A percentile compares a stretch with the other conserved stretches of the same genome.
Evolutionary conservation across 352 stramenopile species (phyloP).

Genomic region (Paralagenidium karlingii): DNA sequence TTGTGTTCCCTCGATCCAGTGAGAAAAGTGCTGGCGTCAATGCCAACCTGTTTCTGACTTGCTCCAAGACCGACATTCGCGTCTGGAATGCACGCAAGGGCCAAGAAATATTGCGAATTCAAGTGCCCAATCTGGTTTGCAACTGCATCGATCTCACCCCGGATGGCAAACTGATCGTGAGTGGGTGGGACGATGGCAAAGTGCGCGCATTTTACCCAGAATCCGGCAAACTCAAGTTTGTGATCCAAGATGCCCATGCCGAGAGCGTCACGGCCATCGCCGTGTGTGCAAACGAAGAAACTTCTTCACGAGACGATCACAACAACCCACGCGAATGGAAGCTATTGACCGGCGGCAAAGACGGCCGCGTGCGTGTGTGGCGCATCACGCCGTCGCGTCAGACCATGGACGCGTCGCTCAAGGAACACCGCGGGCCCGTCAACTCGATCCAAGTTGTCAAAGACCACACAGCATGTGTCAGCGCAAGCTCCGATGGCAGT

Average conservation of each 20-base stretch:
- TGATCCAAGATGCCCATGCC: conserved; percentile 93
- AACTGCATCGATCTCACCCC: conserved; percentile 86
- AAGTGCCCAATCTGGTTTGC: conserved; percentile 96
- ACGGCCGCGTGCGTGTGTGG: conserved; percentile 92
- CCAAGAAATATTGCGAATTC: conserved; percentile 93
- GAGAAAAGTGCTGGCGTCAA: conserved; percentile 54
- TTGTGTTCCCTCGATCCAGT: conserved; percentile 81
- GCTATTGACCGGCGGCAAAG: conserved; percentile 88
- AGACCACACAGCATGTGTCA: conserved; percentile 65
- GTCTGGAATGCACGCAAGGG: conserved; percentile 90
- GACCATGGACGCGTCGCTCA: conserved; percentile 90
- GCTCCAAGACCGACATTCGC: conserved; percentile 89
- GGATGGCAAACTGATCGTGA: conserved; percentile 86
- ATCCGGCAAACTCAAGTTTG: conserved; percentile 93
- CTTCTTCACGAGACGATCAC: conserved; percentile 8
- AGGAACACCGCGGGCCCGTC: conserved; percentile 91
- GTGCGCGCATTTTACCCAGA: conserved; percentile 95
- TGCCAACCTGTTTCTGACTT: conserved; percentile 92
- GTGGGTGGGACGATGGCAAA: conserved; percentile 94
- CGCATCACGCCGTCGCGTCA: conserved; percentile 85
- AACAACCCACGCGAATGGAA: conserved; percentile 50
- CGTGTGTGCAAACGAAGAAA: conserved; percentile 66
- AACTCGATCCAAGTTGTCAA: conserved; percentile 82
- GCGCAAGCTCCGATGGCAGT: conserved; percentile 67
- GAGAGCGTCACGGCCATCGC: conserved; percentile 91